phyloP scores from a whole-genome alignment of 306 rosid genomes.

The Fragaria ananassa region DNA sequence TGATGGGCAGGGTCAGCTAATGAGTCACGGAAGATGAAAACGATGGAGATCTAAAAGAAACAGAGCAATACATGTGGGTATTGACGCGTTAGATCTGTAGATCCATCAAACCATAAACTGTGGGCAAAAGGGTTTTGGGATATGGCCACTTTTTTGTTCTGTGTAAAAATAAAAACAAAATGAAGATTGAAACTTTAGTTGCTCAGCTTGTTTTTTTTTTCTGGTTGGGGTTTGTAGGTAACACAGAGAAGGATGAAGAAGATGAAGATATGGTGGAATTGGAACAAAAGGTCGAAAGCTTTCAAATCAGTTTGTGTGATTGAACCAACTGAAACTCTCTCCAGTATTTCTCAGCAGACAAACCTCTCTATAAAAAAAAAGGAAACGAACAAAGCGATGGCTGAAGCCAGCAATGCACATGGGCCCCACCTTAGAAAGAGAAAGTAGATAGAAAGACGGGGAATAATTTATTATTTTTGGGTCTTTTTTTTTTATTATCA shows the following conservation, averaged over 20 bases:
- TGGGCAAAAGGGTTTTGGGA: constrained; percentile 48
- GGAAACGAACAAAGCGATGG: constrained; percentile 40
- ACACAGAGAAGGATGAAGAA: not conserved
- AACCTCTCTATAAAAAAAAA: constrained; percentile 17
- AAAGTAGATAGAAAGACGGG: constrained; percentile 30
- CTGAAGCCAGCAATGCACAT: constrained; percentile 53
- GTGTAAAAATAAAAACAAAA: no score
- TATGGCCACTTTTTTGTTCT: not conserved
- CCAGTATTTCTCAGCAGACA: constrained; percentile 30
- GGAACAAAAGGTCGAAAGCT: constrained; percentile 20
- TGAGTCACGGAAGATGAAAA: constrained; percentile 31
- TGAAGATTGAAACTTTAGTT: not conserved
- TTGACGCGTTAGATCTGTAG: constrained; percentile 67
- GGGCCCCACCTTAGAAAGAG: constrained; percentile 41
- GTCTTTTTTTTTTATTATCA: not conserved
- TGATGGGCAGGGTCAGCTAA: constrained; percentile 31
- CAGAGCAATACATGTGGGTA: constrained; percentile 55
- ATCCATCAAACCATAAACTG: constrained; percentile 50
- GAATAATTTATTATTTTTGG: not conserved
- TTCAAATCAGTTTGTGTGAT: constrained; percentile 34
- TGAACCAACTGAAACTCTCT: constrained; percentile 31
- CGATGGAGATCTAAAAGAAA: constrained; percentile 60
- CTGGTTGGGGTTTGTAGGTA: constrained; percentile 7
- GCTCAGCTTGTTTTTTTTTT: not conserved
- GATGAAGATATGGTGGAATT: not conserved